Base-by-base conservation (phyloP, 176 grass and related monocot genomes). In the Aegilops sharonensis region DNA sequence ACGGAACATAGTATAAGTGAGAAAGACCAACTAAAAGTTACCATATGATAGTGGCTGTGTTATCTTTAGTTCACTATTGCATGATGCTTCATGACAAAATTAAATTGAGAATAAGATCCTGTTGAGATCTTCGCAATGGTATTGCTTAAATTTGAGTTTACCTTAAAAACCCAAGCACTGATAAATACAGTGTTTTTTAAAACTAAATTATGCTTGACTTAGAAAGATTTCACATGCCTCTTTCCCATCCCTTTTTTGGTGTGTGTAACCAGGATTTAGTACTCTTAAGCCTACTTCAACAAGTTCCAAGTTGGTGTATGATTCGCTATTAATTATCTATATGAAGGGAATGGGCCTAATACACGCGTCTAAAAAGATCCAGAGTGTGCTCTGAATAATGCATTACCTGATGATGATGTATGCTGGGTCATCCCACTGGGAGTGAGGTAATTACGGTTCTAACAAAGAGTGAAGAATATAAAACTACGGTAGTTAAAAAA, bases 41-140 rank as follows among this genome's bases (percentile, higher is more conserved):
- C n/a, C 30, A 11, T 52, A 67, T 52, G 43, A 78, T 21, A 67
- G 50, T 30, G 8, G 35, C 7, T 77, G 57, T 11, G 39, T 11
- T 59, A 62, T 13, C 64, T 80, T 64, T 14, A 80, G 60, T 80
- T 80, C 59, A 64, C 61, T 45, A 21, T 39, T 12, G 39, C 23
- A 31, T 66, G 15, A 30, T 30, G 23, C 15, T 80, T 80, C 36
- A 45, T 80, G 60, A 5, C 14, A 40, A 64, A 64, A 64, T 45
- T 79, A 39, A 78, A 59, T 61, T 39, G 57, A 40, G 2, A 42
- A 62, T 43, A 79, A 79, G 13, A 79, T 79, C 78, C 14, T 45
- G 23, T 80, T 64, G 60, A 40, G 78, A 78, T 80, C 40, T 37
- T 2, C 23, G 24, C 43, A 80, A 43, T 11, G 40, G 36, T 17